Conservation (phyloP, 2,329 filamentous ascomycete species). For the Claviceps monticola region DNA sequence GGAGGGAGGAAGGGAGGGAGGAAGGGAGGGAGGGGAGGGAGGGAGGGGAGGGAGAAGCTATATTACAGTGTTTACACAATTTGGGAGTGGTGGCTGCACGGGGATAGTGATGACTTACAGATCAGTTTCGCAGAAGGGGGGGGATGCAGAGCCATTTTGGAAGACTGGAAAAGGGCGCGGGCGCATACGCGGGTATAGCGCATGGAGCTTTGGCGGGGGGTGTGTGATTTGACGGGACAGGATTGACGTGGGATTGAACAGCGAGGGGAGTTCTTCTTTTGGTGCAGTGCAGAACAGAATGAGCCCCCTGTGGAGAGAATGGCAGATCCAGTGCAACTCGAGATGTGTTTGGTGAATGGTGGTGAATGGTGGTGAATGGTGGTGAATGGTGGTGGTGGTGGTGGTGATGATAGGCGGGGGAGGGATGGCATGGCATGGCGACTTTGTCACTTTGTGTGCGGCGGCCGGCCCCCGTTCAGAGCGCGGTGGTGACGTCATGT, state of each 20-base stretch:
- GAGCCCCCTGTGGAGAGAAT: not conserved
- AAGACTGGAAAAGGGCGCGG: constrained; percentile 10
- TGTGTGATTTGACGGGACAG: not conserved
- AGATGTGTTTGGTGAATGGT: not conserved
- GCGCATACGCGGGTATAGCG: constrained; percentile 7
- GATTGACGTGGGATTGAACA: not conserved
- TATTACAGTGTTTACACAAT: no score
- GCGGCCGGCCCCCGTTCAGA: no score
- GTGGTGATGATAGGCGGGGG: not conserved
- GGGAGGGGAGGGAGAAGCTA: not conserved
- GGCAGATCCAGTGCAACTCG: not conserved
- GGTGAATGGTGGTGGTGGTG: not conserved
- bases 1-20: no score
- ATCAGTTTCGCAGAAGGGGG: constrained; percentile 26
- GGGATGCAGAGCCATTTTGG: constrained; percentile 30
- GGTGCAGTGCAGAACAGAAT: no score
- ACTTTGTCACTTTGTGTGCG: no score
- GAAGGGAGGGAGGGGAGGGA: no score
- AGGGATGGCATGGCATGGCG: not conserved
- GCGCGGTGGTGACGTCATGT: no score
- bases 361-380: not conserved
- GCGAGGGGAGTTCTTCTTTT: not conserved
- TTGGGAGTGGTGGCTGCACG: no score
- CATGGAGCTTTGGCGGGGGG: constrained; percentile 8
- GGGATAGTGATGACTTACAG: constrained; percentile 23